These are phyloP conservation scores for Candida sanyiensis DNA, from an alignment of 805 yeast genomes.

Conservation along the genomic window DNA sequence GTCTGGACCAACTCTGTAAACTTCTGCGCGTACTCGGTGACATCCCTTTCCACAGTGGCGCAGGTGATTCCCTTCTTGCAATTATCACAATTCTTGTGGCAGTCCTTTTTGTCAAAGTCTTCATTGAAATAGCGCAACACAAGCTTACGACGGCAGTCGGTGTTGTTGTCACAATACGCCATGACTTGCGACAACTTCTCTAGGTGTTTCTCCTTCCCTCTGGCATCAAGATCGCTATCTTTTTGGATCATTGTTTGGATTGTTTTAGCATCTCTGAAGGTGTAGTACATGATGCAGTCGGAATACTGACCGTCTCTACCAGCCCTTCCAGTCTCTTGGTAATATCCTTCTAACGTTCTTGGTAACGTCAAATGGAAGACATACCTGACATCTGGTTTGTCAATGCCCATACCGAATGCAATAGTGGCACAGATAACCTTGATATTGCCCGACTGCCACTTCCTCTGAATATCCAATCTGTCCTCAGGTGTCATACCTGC, in stretches of 20 bases:
- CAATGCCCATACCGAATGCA: slow-evolving; percentile 99
- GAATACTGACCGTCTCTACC: slow-evolving; percentile 90
- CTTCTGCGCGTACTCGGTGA: slow-evolving; percentile 55
- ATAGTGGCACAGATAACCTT: slow-evolving; percentile 93
- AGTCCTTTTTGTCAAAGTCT: slow-evolving; percentile 56
- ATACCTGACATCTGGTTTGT: slow-evolving; percentile 89
- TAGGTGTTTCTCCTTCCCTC: slow-evolving; percentile 69
- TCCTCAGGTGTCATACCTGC: slow-evolving; percentile 90
- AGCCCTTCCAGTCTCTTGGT: slow-evolving; percentile 97
- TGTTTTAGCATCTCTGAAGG: slow-evolving; percentile 71
- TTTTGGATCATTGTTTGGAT: slow-evolving; percentile 71
- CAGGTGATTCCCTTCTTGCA: slow-evolving; percentile 47
- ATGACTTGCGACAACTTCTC: slow-evolving; percentile 76
- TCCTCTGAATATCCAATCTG: slow-evolving; percentile 61
- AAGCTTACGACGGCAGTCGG: slow-evolving; percentile 86
- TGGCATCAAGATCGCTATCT: slow-evolving; percentile 60
- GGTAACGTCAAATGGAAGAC: slow-evolving; percentile 89
- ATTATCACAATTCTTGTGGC: slow-evolving; percentile 79
- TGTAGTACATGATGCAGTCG: slow-evolving; percentile 77
- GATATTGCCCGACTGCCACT: slow-evolving; percentile 71
- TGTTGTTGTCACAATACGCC: slow-evolving; percentile 84
- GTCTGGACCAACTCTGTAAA: slow-evolving; percentile 54
- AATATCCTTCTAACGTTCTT: slow-evolving; percentile 88
- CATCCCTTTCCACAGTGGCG: slow-evolving; percentile 52
- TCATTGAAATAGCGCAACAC: slow-evolving; percentile 91